phyloP scores from a whole-genome alignment of 805 yeast genomes.

The Candida patagonica region DNA sequence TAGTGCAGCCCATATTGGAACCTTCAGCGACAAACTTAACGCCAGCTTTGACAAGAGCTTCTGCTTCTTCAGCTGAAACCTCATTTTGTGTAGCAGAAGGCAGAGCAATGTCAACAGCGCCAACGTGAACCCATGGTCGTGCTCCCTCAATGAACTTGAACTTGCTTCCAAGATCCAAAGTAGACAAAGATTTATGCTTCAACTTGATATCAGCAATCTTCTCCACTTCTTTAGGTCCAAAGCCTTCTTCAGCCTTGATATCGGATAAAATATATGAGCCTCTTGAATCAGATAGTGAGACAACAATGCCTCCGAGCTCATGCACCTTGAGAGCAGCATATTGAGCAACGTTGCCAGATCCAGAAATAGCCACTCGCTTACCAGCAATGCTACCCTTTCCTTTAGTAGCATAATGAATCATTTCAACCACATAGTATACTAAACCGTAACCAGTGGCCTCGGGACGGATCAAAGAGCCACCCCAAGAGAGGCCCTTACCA shows the following conservation, averaged over 20 bases:
- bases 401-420: slow-evolving; percentile 85
- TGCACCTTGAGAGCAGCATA: slow-evolving; percentile 96
- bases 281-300: slow-evolving; percentile 89
- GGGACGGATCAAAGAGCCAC: slow-evolving; percentile 98
- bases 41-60: slow-evolving; percentile 87
- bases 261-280: slow-evolving; percentile 56
- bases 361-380: slow-evolving; percentile 93
- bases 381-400: slow-evolving; percentile 88
- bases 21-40: slow-evolving; percentile 95
- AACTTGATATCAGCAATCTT: slow-evolving; percentile 77
- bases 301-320: slow-evolving; percentile 93
- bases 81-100: slow-evolving; percentile 99
- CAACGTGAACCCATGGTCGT: slow-evolving; percentile 93
- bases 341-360: slow-evolving; percentile 99
- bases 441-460: slow-evolving; percentile 99
- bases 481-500: slow-evolving; percentile 97
- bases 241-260: slow-evolving; percentile 54
- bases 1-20: slow-evolving; percentile 98
- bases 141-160: slow-evolving; percentile 83
- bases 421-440: slow-evolving; percentile 93
- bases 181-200: slow-evolving; percentile 45
- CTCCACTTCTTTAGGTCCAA: slow-evolving; percentile 70
- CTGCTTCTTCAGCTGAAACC: slow-evolving; percentile 94
- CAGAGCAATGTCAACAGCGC: slow-evolving; percentile 87
- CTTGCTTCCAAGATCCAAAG: slow-evolving; percentile 23